Base-by-base conservation (phyloP, 352 stramenopile genomes). In the Pythium guiyangense region DNA sequence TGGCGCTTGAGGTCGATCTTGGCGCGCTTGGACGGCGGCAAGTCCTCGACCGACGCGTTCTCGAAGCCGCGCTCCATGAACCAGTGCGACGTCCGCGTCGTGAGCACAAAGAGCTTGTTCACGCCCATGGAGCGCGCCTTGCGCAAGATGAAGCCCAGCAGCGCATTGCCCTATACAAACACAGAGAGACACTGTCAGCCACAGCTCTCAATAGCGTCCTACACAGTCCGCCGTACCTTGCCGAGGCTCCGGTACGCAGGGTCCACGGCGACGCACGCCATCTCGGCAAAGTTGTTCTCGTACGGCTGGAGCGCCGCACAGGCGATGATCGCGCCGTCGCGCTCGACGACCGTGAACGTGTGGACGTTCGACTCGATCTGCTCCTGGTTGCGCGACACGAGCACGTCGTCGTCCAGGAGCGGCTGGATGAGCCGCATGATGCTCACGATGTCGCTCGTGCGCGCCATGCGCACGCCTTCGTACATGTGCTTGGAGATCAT, bases 401-500 rank as follows among this genome's bases (percentile, higher is more conserved):
- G 61, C 47, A 97, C 79, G 50, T 95, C 88, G 27, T 90, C 82
- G 59, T 96, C 75, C 50, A 96, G 70, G 54, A 97, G 68, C 34
- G 90, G 90, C 64, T 91, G 85, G 57, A 94, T 94, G 44, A 94
- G 73, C 12, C 80, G 82, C 84, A 94, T 92, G 63, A 94, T 86
- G 65, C 80, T 79, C 54, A 90, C 72, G 69, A 98, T 97, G 70
- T 98, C 94, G 62, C 82, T 91, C 22, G 94, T 88, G 46, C 86
- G 89, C 14, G 92, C 96, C 72, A 90, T 88, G 29, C 91, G 84
- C 55, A 98, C 97, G 22, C 94, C 92, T 71, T 98, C 96, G 67
- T 98, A 98, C 64, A 99, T 92, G 70, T 99, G 93, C 66, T 96
- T 88, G 37, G 87, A 98, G 67, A 99, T 97, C 67, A 99, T 96